Base-by-base conservation (phyloP, 805 yeast species). In the Babjeviella inositovora region DNA sequence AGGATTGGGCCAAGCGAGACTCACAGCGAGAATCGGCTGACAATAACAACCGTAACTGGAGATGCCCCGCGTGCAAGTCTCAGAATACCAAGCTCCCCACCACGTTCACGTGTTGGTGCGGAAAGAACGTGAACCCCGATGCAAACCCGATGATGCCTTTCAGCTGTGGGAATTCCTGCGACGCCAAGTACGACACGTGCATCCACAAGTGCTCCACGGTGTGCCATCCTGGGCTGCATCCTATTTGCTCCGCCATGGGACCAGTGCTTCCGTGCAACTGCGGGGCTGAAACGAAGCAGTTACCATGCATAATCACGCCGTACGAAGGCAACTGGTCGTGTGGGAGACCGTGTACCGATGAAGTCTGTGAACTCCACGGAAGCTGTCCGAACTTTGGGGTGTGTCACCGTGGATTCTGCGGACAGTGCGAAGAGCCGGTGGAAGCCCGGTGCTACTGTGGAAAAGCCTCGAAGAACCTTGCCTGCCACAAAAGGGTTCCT, bases 191-290 rank as follows among this genome's bases (percentile, higher is more conserved):
- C 23, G 42, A 47, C 1, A 39, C 45, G 4, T 77, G 95, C 41
- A 59, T 70, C 2, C 96, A 84, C 41, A 64, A 69, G 3, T 84
- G 96, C 39, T 47, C 77, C 2, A 48, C 70, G 4, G 58, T 62
- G 9, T 84, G 96, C 41, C 96, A 84, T 43, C 87, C 94, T 3
- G 96, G 94, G 0, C 76, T 84, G 2, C 95, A 85, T 45, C 70
- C 81, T 1, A 54, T 53, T 13, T 84, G 96, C 50, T 70, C 76
- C 8, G 82, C 93, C 2, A 47, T 75, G 41, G 82, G 87, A 0
- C 87, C 92, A 0, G 45, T 53, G 7, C 47, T 76, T 51, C 49
- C 48, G 18, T 84, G 95, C 45, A 53, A 56, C 14, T 84, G 96
- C 53, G 95, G 95, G 2, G 61, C 59, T 18, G 54, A 62, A 23